Evolutionary conservation across 1,139 yeast species (phyloP).

Genomic region (Suhomyces wounanorum): DNA sequence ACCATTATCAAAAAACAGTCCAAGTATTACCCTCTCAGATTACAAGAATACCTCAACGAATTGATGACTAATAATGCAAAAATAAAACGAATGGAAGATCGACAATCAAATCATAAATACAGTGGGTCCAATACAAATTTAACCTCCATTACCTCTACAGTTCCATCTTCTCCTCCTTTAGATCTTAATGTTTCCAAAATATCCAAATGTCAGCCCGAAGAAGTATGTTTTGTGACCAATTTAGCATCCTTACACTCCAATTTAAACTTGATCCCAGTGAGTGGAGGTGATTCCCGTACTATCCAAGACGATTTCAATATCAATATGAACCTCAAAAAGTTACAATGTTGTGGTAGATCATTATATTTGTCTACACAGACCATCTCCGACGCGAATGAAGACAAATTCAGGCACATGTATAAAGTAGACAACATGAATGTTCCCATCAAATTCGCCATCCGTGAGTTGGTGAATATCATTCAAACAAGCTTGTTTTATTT

Average conservation of each 20-base stretch:
- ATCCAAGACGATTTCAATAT: conserved; percentile 62
- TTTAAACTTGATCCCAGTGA: conserved; percentile 68
- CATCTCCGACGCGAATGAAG: conserved; percentile 78
- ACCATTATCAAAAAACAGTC: conserved; percentile 57
- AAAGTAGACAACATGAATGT: conserved; percentile 48
- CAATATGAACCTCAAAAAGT: conserved; percentile 72
- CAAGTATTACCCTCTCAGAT: conserved; percentile 57
- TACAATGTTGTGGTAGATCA: conserved; percentile 86
- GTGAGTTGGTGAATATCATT: conserved; percentile 70
- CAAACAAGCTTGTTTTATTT: conserved; percentile 81
- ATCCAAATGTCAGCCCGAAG: conserved; percentile 41
- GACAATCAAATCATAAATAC: conserved; percentile 12
- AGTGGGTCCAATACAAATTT: conserved; percentile 7
- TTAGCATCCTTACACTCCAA: conserved; percentile 78
- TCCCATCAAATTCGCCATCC: conserved; percentile 66
- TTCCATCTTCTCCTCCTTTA: neutral
- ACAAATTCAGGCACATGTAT: conserved; percentile 79
- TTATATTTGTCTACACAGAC: conserved; percentile 61
- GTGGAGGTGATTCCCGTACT: conserved; percentile 58
- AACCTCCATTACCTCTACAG: neutral
- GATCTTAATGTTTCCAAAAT: conserved; percentile 19
- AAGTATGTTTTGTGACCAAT: conserved; percentile 74
- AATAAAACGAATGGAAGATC: conserved; percentile 37
- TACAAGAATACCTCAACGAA: conserved; percentile 66
- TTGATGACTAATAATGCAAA: conserved; percentile 60